A percentile compares a stretch with the other conserved stretches of the same genome.
phyloP scores from a whole-genome alignment of 1,284 basidiomycete species.

The Veloporphyrellus conicus region DNA sequence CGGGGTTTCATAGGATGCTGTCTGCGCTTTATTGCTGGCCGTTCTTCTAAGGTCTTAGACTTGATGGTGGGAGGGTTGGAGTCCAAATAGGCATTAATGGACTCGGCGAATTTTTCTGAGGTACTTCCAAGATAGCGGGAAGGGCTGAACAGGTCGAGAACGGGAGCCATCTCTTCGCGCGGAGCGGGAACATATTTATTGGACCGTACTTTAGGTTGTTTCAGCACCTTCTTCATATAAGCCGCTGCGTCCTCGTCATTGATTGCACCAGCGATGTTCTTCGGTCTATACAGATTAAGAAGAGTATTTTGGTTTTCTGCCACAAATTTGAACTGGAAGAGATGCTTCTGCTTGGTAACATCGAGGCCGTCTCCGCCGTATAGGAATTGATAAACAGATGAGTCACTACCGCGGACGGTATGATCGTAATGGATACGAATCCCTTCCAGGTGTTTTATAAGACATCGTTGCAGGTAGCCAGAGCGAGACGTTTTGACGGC shows the following conservation, averaged over 20 bases:
- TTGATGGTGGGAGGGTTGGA: constrained; percentile 67
- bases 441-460: constrained; percentile 98
- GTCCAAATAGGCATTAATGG: constrained; percentile 78
- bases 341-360: constrained; percentile 91
- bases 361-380: constrained; percentile 98
- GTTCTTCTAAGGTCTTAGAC: constrained; percentile 47
- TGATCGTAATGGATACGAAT: constrained; percentile 97
- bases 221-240: constrained; percentile 91
- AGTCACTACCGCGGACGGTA: constrained; percentile 94
- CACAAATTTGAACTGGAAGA: constrained; percentile 91
- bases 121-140: constrained; percentile 83
- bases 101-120: constrained; percentile 87
- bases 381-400: constrained; percentile 91
- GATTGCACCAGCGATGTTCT: constrained; percentile 55
- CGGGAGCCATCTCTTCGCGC: constrained; percentile 63
- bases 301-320: constrained; percentile 84
- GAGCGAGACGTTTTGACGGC: constrained; percentile 99
- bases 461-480: constrained; percentile 95
- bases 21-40: constrained; percentile 41
- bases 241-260: constrained; percentile 65
- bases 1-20: constrained; percentile 50
- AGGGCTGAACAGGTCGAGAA: constrained; percentile 76
- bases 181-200: constrained; percentile 44
- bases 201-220: constrained; percentile 54
- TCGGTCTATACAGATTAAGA: constrained; percentile 70